Conservation (phyloP, 176 grass and related monocot genomes). For the Luzula sylvatica region DNA sequence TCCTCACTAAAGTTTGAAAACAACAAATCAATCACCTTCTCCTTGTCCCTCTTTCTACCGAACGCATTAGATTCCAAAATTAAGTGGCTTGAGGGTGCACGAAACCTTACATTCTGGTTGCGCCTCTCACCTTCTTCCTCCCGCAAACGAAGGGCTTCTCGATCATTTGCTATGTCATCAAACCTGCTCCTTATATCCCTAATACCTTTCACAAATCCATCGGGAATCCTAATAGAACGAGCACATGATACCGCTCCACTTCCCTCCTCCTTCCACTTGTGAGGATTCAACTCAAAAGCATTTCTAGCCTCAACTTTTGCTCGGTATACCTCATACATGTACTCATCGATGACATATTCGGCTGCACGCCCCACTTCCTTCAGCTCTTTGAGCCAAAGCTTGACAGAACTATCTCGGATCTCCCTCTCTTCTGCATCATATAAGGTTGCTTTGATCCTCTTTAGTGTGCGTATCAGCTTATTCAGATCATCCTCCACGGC, state of each 20-base stretch:
- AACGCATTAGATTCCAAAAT: neutral
- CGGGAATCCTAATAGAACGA: neutral
- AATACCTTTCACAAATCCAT: slow-evolving; percentile 1
- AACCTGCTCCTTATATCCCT: slow-evolving; percentile 1
- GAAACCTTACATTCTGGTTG: no score
- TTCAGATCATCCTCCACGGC: neutral
- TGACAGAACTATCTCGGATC: slow-evolving; percentile 2
- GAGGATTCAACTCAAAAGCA: neutral
- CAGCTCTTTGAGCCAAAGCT: slow-evolving; percentile 18
- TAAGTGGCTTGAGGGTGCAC: slow-evolving; percentile 29
- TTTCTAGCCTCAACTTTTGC: neutral
- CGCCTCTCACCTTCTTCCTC: slow-evolving; percentile 1
- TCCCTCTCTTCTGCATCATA: slow-evolving; percentile 14
- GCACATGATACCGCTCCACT: neutral
- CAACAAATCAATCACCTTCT: slow-evolving; percentile 11
- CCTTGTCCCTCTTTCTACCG: slow-evolving; percentile 25
- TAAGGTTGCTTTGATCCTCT: slow-evolving; percentile 15
- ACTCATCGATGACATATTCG: slow-evolving; percentile 18
- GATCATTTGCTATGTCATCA: slow-evolving; percentile 15
- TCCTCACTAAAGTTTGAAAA: neutral
- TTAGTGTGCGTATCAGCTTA: neutral
- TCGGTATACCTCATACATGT: neutral
- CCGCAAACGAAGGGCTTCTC: neutral
- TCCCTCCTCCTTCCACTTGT: neutral
- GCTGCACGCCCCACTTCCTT: neutral